Conservation (phyloP, 2,329 filamentous ascomycete genomes). For the Claviceps citrina region DNA sequence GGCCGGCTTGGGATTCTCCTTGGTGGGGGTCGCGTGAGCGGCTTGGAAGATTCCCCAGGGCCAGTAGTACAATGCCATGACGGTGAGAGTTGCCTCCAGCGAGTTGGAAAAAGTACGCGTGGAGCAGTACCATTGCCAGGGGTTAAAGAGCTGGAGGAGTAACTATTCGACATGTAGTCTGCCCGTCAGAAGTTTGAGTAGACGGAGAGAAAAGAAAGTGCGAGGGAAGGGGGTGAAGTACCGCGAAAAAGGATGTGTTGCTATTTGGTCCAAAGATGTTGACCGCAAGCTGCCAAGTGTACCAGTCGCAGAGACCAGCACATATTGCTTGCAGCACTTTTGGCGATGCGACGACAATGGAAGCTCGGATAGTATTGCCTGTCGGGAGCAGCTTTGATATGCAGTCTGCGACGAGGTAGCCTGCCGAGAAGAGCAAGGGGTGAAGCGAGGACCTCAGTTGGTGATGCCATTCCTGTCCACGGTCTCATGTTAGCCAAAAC, state of each 20-base stretch:
- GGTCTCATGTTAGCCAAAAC: too few relatives aligned
- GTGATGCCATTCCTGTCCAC: slow-evolving; percentile 78
- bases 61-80: slow-evolving; percentile 66
- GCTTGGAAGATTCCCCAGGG: slow-evolving; percentile 59
- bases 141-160: slow-evolving; percentile 22
- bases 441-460: slow-evolving; percentile 82
- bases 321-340: slow-evolving; percentile 62
- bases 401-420: slow-evolving; percentile 49
- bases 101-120: slow-evolving; percentile 90
- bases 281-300: slow-evolving; percentile 68
- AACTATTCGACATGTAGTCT: slow-evolving; percentile 14
- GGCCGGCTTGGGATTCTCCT: slow-evolving; percentile 23
- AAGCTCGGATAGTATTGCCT: slow-evolving; percentile 40
- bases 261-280: slow-evolving; percentile 54
- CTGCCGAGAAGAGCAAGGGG: slow-evolving; percentile 66
- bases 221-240: slow-evolving; percentile 21
- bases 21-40: slow-evolving; percentile 18
- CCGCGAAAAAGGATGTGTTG: slow-evolving; percentile 51
- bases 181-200: not conserved
- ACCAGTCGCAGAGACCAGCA: slow-evolving; percentile 68
- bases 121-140: slow-evolving; percentile 95
- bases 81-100: slow-evolving; percentile 76
- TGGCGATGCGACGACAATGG: slow-evolving; percentile 56
- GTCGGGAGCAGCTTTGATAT: slow-evolving; percentile 39
- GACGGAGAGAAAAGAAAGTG: not conserved